A percentile compares a stretch with the other conserved stretches of the same genome.
These are phyloP conservation scores for Rhodotorula graminis DNA, from an alignment of 768 basidiomycete species.

Conservation along the genomic window DNA sequence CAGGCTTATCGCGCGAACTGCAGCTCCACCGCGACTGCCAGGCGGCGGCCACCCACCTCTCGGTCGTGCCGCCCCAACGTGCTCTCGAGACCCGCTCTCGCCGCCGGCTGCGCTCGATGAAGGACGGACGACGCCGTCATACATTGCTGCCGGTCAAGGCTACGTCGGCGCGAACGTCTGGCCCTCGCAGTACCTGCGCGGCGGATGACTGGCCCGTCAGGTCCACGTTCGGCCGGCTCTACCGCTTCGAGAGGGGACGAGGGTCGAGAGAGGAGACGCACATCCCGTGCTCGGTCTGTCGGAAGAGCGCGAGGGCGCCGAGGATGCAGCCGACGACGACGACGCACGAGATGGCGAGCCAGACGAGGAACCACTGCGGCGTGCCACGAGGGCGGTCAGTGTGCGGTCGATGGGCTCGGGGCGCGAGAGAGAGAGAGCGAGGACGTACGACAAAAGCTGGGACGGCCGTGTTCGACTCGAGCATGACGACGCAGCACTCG, in stretches of 20 bases:
- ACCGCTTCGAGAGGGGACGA: too few relatives aligned
- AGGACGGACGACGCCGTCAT: too few relatives aligned
- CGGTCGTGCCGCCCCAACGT: too few relatives aligned
- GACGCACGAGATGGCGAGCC: background rate
- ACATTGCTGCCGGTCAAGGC: too few relatives aligned
- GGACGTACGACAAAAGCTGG: background rate
- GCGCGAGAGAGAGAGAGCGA: background rate
- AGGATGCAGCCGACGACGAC: background rate
- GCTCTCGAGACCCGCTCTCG: too few relatives aligned
- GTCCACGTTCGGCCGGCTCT: background rate
- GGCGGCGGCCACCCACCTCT: too few relatives aligned
- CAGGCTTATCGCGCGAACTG: too few relatives aligned
- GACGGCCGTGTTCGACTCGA: slow-evolving; percentile 11
- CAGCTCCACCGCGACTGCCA: too few relatives aligned
- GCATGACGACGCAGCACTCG: slow-evolving; percentile 24
- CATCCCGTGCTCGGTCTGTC: slow-evolving; percentile 4
- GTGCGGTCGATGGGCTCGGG: too few relatives aligned
- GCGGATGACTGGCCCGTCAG: too few relatives aligned
- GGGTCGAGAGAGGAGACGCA: background rate
- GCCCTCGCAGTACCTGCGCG: slow-evolving; percentile 15
- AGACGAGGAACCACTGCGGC: slow-evolving; percentile 9
- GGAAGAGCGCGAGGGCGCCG: slow-evolving; percentile 6
- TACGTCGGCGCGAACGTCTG: slow-evolving; percentile 20
- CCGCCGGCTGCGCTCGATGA: too few relatives aligned
- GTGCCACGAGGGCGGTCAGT: background rate